A percentile compares a stretch with the other conserved stretches of the same genome.
phyloP scores from a whole-genome alignment of 352 stramenopile species.

The Peronospora farinosa region DNA sequence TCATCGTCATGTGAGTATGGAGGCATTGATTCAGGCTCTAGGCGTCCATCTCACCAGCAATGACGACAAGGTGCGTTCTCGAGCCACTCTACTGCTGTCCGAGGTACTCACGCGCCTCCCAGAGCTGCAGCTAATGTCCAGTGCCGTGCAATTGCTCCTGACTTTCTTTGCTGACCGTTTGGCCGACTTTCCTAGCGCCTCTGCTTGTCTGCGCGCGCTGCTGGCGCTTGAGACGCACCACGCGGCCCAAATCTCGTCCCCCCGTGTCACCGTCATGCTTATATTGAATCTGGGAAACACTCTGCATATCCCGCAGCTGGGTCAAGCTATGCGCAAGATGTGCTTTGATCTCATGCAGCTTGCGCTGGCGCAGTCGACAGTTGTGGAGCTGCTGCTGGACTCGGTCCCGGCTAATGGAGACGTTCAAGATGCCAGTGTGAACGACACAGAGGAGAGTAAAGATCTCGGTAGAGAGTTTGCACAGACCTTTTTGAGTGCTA shows the following conservation, averaged over 20 bases:
- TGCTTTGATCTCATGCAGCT: constrained; percentile 80
- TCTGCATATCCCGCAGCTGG: constrained; percentile 74
- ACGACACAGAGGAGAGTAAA: constrained; percentile 21
- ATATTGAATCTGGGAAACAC: constrained; percentile 55
- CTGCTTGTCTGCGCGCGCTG: constrained; percentile 66
- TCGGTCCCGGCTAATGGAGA: constrained; percentile 18
- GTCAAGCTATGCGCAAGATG: constrained; percentile 82
- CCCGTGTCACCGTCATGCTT: constrained; percentile 46
- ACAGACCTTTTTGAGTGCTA: constrained; percentile 68
- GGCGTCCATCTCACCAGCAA: constrained; percentile 57
- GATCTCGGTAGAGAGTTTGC: constrained; percentile 56
- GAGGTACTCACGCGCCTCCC: constrained; percentile 86
- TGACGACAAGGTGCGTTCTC: constrained; percentile 75
- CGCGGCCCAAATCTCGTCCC: constrained; percentile 42
- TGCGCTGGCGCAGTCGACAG: constrained; percentile 44
- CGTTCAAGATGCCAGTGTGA: constrained; percentile 15
- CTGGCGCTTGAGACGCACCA: constrained; percentile 71
- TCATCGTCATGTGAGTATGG: constrained; percentile 66
- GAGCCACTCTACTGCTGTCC: constrained; percentile 76
- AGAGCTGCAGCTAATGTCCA: constrained; percentile 66
- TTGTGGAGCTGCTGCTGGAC: constrained; percentile 50
- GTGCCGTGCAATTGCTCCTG: constrained; percentile 67
- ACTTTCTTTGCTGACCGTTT: constrained; percentile 84
- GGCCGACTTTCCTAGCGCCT: constrained; percentile 79
- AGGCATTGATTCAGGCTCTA: constrained; percentile 78